Evolutionary conservation across 2,329 filamentous ascomycete genomes (phyloP), one percentile per base, ranked within the genome.

Genomic region (Bipolaris victoriae): DNA sequence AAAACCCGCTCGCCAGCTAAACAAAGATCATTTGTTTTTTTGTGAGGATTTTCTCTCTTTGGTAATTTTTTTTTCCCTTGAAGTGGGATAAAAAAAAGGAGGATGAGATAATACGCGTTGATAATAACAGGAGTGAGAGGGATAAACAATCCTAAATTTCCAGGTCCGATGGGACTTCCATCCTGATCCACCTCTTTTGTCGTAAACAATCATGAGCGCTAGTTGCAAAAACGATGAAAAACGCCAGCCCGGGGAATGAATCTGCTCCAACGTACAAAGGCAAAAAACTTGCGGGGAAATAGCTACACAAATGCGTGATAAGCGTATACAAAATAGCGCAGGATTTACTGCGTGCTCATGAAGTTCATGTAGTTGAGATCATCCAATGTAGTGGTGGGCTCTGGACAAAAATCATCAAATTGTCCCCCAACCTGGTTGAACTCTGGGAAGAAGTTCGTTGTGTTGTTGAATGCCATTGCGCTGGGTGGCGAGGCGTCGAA

Each of bases 351-450:
- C 58, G 57, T 57, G 54, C 67, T 63, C 46, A 59, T 57, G 22
- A 55, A 63, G 7, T 60, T 64, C 61, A 74, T 68, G 31, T 44
- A 54, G 55, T 53, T 57, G 57, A 75, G 49, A 47, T 76, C 71
- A 35, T 75, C 68, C 64, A 74, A 65, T 13, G 69, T 69, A 29
- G 70, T 70, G 11, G 65, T 65, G 35, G 68, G 64, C 24, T 72
- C 66, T 18, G 63, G 57, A 48, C 69, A 72, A 40, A 66, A 59
- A 52, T 66, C 66, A 52, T 77, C 71, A 31, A 70, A 68, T 56
- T 79, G 77, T 26, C 76, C 78, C 37, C 76, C 77, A 64, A 80
- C 66, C 57, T 75, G 71, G 36, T 64, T 70, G 52, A 75, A 70
- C n/a, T 77, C 74, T 16, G 74, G 75, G 52, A 77, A 78, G 66